Evolutionary conservation across 1,284 basidiomycete genomes (phyloP), one percentile per base, ranked within the genome.

Genomic region (Tilletia horrida): DNA sequence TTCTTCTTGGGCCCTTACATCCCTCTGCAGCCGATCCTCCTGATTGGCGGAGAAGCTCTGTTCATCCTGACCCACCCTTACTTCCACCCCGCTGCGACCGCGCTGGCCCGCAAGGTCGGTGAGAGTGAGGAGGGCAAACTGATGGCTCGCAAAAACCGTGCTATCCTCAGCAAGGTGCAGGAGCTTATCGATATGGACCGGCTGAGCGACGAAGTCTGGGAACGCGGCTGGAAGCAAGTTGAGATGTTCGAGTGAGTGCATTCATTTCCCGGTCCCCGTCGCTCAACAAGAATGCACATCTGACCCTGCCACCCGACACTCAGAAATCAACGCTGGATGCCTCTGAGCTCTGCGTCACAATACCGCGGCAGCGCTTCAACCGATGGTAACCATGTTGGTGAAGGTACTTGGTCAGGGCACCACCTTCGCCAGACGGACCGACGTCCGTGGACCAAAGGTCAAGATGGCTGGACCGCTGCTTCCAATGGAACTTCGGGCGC

Each of bases 31-130:
- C 67, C 70, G 0, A 66, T 79, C 13, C 67, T 82, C 42, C 71
- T 82, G 18, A 14, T 81, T 0, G 75, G 66, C n/a, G 81, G 79
- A n/a, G 81, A 82, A 66, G 72, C 70, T 0, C 72, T 71, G 18
- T 76, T 82, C 45, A 64, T 81, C 16, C 62, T 73, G 29, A 77
- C 79, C 40, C 80, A 82, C 62, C 81, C 81, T 3, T 78, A 76
- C 74, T 69, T 79, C 23, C 71, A 79, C 44, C 80, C 80, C 2
- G 72, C 73, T n/a, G 45, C 79, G 7, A 66, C 73, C n/a, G 75
- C 68, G 1, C 25, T 78, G 8, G 59, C 48, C 21, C 21, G 48
- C 23, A 40, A 52, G 23, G 48, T 16, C 16, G 44, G 23, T 9
- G 35, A 66, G 31, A 66, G 43, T 25, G 43, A 35, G 27, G 48